Percentiles rank a stretch among this genome's conserved stretches.
phyloP scores from a whole-genome alignment of 768 basidiomycete genomes.

The Lentinula sp. region DNA sequence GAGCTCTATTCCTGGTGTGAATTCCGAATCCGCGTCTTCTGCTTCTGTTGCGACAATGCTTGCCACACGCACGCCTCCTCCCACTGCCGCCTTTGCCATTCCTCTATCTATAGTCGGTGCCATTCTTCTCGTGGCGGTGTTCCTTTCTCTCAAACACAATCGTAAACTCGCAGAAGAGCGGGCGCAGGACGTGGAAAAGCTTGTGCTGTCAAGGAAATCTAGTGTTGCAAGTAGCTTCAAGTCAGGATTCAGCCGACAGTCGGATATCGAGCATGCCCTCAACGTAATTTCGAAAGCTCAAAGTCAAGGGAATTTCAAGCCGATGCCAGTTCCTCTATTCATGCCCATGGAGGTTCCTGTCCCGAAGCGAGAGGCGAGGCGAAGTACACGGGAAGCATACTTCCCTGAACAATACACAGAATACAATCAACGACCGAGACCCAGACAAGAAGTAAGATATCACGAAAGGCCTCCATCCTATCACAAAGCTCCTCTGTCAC shows the following conservation, averaged over 20 bases:
- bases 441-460: not conserved
- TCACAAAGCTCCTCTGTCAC: not conserved
- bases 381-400: conserved; percentile 3
- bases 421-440: not conserved
- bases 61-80: conserved; percentile 18
- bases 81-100: conserved; percentile 25
- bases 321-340: conserved; percentile 4
- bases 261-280: conserved; percentile 7
- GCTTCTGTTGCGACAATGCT: conserved; percentile 11
- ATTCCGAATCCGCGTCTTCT: not conserved
- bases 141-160: conserved; percentile 21
- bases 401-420: not conserved
- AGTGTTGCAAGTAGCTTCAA: not conserved
- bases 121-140: conserved; percentile 22
- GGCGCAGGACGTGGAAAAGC: conserved; percentile 5
- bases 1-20: not conserved
- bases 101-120: conserved; percentile 26
- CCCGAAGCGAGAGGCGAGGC: not conserved
- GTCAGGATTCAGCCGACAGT: conserved; percentile 2
- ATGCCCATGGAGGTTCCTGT: conserved; percentile 3
- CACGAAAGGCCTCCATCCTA: conserved; percentile 1
- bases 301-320: conserved; percentile 1
- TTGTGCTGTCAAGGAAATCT: not conserved
- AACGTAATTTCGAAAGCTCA: not conserved
- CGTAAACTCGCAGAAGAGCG: conserved; percentile 13